A percentile compares a stretch with the other conserved stretches of the same genome.
Conservation (phyloP, 345 rosid species). For the Aurinia saxatilis region DNA sequence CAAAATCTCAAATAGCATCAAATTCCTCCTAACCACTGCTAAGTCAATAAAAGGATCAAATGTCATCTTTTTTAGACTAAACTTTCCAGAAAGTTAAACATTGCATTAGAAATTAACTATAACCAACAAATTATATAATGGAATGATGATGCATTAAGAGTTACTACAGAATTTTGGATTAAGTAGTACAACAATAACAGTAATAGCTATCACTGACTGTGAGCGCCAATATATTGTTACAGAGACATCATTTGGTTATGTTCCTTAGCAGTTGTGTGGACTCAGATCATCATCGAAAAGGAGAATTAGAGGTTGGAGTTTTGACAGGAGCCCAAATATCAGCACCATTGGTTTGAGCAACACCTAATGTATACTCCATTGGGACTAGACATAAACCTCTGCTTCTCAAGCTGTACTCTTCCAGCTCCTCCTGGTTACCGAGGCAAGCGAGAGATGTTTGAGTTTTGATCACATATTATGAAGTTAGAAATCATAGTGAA, state of each 20-base stretch:
- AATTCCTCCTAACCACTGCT: too few species aligned
- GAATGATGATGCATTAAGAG: background rate
- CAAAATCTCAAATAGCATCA: too few species aligned
- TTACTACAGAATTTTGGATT: background rate
- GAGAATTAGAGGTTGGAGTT: constrained; percentile 33
- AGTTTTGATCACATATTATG: background rate
- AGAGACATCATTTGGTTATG: background rate
- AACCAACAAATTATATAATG: background rate
- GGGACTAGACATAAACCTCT: constrained; percentile 87
- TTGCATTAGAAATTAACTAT: background rate
- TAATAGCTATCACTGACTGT: background rate
- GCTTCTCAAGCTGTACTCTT: constrained; percentile 50
- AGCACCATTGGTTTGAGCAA: constrained; percentile 88
- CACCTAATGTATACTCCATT: constrained; percentile 55
- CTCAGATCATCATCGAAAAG: background rate
- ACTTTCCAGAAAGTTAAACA: too few species aligned
- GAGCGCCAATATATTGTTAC: background rate
- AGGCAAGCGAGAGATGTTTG: background rate
- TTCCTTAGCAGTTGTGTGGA: background rate
- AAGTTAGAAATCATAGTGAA: background rate
- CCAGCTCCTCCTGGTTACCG: constrained; percentile 40
- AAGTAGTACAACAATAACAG: constrained; percentile 1
- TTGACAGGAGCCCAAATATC: constrained; percentile 96
- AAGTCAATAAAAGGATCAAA: too few species aligned
- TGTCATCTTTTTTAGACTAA: too few species aligned